Base-by-base conservation (phyloP, 768 basidiomycete species). In the Termitomyces titanicus region DNA sequence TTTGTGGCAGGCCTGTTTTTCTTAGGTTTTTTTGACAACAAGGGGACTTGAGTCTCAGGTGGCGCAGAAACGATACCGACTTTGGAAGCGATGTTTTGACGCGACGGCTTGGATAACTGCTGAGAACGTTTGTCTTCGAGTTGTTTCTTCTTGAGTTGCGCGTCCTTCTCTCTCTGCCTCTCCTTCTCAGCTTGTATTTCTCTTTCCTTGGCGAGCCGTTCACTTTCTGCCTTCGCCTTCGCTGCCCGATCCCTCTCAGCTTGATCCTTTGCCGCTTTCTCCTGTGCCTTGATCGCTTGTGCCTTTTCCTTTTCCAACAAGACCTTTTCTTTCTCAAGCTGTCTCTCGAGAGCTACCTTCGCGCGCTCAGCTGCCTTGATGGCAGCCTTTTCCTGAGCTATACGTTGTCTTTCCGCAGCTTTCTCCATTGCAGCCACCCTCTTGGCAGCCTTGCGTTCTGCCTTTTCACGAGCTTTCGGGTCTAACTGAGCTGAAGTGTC, bases 21-120 rank as follows among this genome's bases (percentile, higher is more conserved):
- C 77, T 91, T 92, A 5, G 90, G 87, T 70, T 89, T 85, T 68
- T 86, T 91, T 22, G 90, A 91, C 38, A 90, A 73, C 33, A 92
- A 80, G 17, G 90, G 89, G 11, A 83, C 84, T 63, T 91, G 90
- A 3, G 75, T 63, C 5, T 69, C 64, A n/a, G 74, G 70, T 43
- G 46, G 54, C 9, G 55, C 45, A 24, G 56, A 47, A 20, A 55
- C 50, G 72, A 51, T 61, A 56, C 47, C 59, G 56, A 59, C 61
- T 35, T 58, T 66, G 65, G 44, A 24, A 27, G 47, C 37, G 20
- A 15, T 22, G 42, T 18, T 34, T 24, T 35, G 53, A 37, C 60
- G 58, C 25, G 50, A 44, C 31, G 24, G 20, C 35, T 54, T 56
- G 8, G 54, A 43, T 37, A 31, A 10, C 27, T 49, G 54, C 1